phyloP scores from a whole-genome alignment of 2,329 filamentous ascomycete genomes.

The Scedosporium dehoogii region DNA sequence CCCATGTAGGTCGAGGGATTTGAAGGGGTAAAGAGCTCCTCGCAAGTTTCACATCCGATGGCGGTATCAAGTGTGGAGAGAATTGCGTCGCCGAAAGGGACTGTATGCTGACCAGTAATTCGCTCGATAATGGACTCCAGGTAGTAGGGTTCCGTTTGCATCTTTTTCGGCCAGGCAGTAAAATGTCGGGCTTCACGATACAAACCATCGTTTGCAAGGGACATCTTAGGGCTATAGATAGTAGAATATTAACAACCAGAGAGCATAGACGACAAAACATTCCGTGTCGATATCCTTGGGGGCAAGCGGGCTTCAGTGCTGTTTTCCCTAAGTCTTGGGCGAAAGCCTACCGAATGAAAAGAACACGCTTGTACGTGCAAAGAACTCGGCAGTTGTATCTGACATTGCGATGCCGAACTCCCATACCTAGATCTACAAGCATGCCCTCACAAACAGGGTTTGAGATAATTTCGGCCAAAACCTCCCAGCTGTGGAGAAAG shows the following conservation, averaged over 20 bases:
- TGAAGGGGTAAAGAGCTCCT: slow-evolving; percentile 22
- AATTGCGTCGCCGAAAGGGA: slow-evolving; percentile 30
- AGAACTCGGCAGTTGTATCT: slow-evolving; percentile 28
- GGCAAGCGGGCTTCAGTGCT: too few relatives aligned
- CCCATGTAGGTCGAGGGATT: slow-evolving; percentile 45
- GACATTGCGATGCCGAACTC: slow-evolving; percentile 21
- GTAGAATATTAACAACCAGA: too few relatives aligned
- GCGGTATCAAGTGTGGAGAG: slow-evolving; percentile 27
- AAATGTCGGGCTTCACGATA: slow-evolving; percentile 31
- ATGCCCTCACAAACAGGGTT: slow-evolving; percentile 19
- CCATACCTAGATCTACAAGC: slow-evolving; percentile 23
- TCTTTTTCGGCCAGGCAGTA: slow-evolving; percentile 26
- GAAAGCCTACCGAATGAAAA: slow-evolving; percentile 6
- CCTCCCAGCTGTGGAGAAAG: slow-evolving; percentile 22
- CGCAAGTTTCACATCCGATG: slow-evolving; percentile 30
- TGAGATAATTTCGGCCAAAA: slow-evolving; percentile 21
- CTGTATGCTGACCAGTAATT: slow-evolving; percentile 22
- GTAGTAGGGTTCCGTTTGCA: slow-evolving; percentile 25
- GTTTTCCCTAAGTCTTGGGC: too few relatives aligned
- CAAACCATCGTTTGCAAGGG: slow-evolving; percentile 25
- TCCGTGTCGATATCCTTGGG: too few relatives aligned
- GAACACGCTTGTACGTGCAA: slow-evolving; percentile 19
- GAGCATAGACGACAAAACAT: too few relatives aligned
- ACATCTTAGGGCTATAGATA: slow-evolving; percentile 14
- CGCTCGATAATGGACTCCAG: slow-evolving; percentile 21